Evolutionary conservation across 192 early-diverging fungal species (phyloP), one percentile per base, ranked within the genome.

Genomic region (Anaeromyces robustus): DNA sequence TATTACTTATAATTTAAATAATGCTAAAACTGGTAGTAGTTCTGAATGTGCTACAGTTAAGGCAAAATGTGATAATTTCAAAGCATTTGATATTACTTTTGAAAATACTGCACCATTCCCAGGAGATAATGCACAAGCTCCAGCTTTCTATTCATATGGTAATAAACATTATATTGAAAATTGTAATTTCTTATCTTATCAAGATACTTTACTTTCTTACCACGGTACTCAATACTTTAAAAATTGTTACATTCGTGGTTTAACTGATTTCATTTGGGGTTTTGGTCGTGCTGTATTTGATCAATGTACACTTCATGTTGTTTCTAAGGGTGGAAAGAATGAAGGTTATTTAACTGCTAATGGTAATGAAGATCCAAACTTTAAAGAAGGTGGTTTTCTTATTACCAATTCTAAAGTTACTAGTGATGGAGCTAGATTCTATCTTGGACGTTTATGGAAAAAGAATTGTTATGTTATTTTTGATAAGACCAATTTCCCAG

Each of bases 41-140:
- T 13, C 34, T 77, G 79, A 80, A 32, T 29, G 41, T 77, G 79
- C 79, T 41, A 30, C 79, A 16, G 79, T 80, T 29, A 80, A 77
- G 22, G 79, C 78, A 22, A 30, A 29, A 32, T 41, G 79, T 37
- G 22, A 77, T 29, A 77, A 77, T 77, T 80, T 80, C 79, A 80
- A 80, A 30, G 79, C 79, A 26, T 80, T 80, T 26, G 79, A 80
- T 14, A 80, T 80, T 77, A 80, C 79, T 29, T 80, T 80, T 77
- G 41, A 80, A 37, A 80, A 80, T 29, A 80, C 79, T 4, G 79
- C 79, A 13, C 79, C 79, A 52, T 52, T 52, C 43, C 43, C 43
- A 52, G 43, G 43, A 22, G 6, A 52, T 52, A 52, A 39, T 39
- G 37, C 37, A 1, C 37, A 39, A 39, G 37, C 37, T 39, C 37